phyloP scores from a whole-genome alignment of 768 basidiomycete species.

The Gymnopilus dilepis region DNA sequence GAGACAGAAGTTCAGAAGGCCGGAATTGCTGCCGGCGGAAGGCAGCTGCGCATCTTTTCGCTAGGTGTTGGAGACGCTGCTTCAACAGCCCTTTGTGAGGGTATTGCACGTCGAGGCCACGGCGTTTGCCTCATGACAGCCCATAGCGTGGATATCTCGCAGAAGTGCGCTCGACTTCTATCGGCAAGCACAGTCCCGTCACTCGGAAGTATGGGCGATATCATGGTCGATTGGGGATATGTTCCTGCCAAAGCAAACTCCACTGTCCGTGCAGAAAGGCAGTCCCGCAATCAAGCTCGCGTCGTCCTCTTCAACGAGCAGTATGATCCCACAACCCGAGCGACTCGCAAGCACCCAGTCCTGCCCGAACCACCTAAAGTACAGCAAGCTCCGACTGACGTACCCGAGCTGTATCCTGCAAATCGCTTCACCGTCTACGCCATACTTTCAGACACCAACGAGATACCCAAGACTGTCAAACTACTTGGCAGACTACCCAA shows the following conservation, averaged over 20 bases:
- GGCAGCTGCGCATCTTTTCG: constrained; percentile 9
- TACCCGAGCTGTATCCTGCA: constrained; percentile 5
- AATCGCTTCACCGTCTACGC: constrained; percentile 12
- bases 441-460: constrained; percentile 1
- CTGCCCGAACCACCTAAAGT: constrained; percentile 7
- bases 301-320: constrained; percentile 3
- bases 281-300: neutral
- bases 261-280: neutral
- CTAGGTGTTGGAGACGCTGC: constrained; percentile 12
- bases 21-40: neutral
- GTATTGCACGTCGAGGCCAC: constrained; percentile 8
- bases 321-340: neutral
- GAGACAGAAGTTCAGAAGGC: neutral
- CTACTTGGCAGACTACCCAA: constrained; percentile 4
- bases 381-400: constrained; percentile 8
- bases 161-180: constrained; percentile 7
- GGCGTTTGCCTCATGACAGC: constrained; percentile 12
- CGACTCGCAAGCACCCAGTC: neutral
- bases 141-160: constrained; percentile 7
- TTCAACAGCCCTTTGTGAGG: constrained; percentile 13
- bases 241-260: neutral
- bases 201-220: constrained; percentile 1
- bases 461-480: constrained; percentile 5
- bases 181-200: neutral
- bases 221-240: constrained; percentile 12